A percentile compares a stretch with the other conserved stretches of the same genome.
These are phyloP conservation scores for Pichia sorboxylosa DNA, from an alignment of 1,139 yeast genomes.

Conservation along the genomic window DNA sequence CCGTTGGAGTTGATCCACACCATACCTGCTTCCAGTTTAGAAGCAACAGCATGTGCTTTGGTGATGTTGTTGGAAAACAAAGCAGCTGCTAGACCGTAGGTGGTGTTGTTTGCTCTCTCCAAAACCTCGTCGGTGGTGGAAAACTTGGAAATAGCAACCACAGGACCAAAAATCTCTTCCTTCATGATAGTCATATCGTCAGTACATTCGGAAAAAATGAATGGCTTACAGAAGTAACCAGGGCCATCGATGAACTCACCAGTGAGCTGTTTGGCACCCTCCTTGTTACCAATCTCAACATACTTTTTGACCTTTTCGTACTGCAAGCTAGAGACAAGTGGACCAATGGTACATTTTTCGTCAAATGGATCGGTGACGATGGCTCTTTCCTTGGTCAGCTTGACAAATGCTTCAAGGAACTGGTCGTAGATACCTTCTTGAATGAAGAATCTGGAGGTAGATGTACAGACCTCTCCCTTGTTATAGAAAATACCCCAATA, in stretches of 20 bases:
- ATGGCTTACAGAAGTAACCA: slow-evolving; percentile 69
- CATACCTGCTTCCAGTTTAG: slow-evolving; percentile 66
- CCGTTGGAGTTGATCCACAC: slow-evolving; percentile 81
- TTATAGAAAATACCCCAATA: slow-evolving; percentile 35
- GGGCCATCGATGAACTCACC: slow-evolving; percentile 46
- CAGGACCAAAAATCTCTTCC: slow-evolving; percentile 82
- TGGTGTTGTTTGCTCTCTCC: slow-evolving; percentile 48
- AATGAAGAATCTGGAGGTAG: slow-evolving; percentile 45
- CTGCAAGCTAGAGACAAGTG: slow-evolving; percentile 40
- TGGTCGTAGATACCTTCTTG: slow-evolving; percentile 43
- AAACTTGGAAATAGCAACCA: slow-evolving; percentile 56
- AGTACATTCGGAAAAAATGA: slow-evolving; percentile 62
- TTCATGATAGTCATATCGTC: slow-evolving; percentile 55
- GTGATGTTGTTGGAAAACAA: slow-evolving; percentile 49
- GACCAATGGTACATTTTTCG: slow-evolving; percentile 44
- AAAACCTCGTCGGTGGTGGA: slow-evolving; percentile 53
- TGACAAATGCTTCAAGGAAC: slow-evolving; percentile 30
- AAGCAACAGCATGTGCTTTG: slow-evolving; percentile 50
- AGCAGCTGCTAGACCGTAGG: slow-evolving; percentile 68
- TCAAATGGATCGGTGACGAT: slow-evolving; percentile 70
- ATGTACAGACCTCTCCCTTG: slow-evolving; percentile 52
- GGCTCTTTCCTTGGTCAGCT: slow-evolving; percentile 33
- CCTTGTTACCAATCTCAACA: slow-evolving; percentile 38
- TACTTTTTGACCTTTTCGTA: slow-evolving; percentile 40
- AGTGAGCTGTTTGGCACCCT: slow-evolving; percentile 46